Percentiles rank a stretch among this genome's conserved stretches.
These are phyloP conservation scores for Fusarium sulawesiense DNA, from an alignment of 2,329 filamentous ascomycete species.

Conservation along the genomic window DNA sequence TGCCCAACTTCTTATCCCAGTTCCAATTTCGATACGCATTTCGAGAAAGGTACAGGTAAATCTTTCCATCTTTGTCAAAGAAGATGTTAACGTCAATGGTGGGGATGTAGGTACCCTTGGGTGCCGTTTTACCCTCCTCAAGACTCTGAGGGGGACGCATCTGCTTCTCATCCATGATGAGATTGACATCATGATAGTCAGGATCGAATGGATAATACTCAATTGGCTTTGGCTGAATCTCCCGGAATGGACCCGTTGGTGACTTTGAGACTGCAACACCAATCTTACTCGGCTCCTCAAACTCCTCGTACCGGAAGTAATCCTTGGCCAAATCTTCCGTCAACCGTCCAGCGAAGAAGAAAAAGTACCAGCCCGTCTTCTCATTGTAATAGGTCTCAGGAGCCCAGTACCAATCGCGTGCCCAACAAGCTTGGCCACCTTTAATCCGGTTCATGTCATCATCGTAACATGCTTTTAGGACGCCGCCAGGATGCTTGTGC, in stretches of 20 bases:
- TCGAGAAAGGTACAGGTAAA: constrained; percentile 52
- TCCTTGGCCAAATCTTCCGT: constrained; percentile 49
- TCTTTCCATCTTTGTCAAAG: constrained; percentile 53
- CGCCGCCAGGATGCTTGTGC: constrained; percentile 50
- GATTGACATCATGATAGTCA: constrained; percentile 52
- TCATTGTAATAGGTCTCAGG: constrained; percentile 53
- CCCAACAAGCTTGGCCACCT: constrained; percentile 52
- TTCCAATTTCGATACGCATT: constrained; percentile 55
- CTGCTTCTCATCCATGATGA: constrained; percentile 53
- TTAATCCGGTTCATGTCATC: constrained; percentile 44
- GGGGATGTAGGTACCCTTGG: constrained; percentile 52
- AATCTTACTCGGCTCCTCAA: constrained; percentile 53
- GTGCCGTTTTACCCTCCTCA: constrained; percentile 45
- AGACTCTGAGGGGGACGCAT: constrained; percentile 49
- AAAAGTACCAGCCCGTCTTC: constrained; percentile 53
- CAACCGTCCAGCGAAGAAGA: constrained; percentile 52
- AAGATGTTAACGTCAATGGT: constrained; percentile 62
- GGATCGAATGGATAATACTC: constrained; percentile 53
- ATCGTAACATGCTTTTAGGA: constrained; percentile 50
- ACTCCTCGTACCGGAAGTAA: constrained; percentile 50
- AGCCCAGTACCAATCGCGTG: constrained; percentile 53
- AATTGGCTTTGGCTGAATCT: constrained; percentile 49
- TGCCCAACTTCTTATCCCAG: constrained; percentile 49
- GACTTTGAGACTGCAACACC: constrained; percentile 52
- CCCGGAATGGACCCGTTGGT: constrained; percentile 49